phyloP scores from a whole-genome alignment of 2,329 filamentous ascomycete genomes.

The Saccharata proteae region DNA sequence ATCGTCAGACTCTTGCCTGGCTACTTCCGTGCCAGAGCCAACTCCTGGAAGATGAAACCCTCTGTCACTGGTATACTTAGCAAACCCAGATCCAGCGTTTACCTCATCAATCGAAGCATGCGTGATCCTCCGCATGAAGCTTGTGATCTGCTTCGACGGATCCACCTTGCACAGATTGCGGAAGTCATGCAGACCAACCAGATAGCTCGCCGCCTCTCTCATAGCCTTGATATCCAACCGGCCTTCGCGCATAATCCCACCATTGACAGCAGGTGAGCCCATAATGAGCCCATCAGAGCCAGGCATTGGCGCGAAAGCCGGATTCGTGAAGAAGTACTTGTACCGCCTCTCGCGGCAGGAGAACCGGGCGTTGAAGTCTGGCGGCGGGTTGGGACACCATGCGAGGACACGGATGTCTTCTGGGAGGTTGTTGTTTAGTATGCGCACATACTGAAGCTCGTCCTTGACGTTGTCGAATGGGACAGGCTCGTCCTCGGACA shows the following conservation, averaged over 20 bases:
- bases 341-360: slow-evolving; percentile 85
- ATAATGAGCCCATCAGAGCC: slow-evolving; percentile 37
- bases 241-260: slow-evolving; percentile 34
- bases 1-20: slow-evolving; percentile 18
- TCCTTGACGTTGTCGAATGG: slow-evolving; percentile 57
- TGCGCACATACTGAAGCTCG: slow-evolving; percentile 71
- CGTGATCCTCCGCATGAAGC: slow-evolving; percentile 69
- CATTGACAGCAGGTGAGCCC: slow-evolving; percentile 10
- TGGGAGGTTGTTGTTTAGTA: slow-evolving; percentile 80
- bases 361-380: slow-evolving; percentile 80
- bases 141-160: slow-evolving; percentile 74
- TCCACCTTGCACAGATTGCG: slow-evolving; percentile 96
- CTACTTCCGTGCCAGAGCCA: slow-evolving; percentile 9
- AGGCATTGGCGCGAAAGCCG: slow-evolving; percentile 63
- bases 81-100: slow-evolving; percentile 7
- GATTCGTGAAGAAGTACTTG: slow-evolving; percentile 96
- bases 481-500: slow-evolving; percentile 23
- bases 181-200: slow-evolving; percentile 82
- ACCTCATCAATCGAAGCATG: slow-evolving; percentile 57
- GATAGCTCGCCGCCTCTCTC: slow-evolving; percentile 66
- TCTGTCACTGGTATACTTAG: slow-evolving; percentile 1
- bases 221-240: slow-evolving; percentile 84
- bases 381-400: slow-evolving; percentile 76
- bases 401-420: slow-evolving; percentile 82
- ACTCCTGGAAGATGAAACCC: slow-evolving; percentile 1